A percentile compares a stretch with the other conserved stretches of the same genome.
phyloP scores from a whole-genome alignment of 2,329 filamentous ascomycete species.

The Teratosphaeria epicoccoides region DNA sequence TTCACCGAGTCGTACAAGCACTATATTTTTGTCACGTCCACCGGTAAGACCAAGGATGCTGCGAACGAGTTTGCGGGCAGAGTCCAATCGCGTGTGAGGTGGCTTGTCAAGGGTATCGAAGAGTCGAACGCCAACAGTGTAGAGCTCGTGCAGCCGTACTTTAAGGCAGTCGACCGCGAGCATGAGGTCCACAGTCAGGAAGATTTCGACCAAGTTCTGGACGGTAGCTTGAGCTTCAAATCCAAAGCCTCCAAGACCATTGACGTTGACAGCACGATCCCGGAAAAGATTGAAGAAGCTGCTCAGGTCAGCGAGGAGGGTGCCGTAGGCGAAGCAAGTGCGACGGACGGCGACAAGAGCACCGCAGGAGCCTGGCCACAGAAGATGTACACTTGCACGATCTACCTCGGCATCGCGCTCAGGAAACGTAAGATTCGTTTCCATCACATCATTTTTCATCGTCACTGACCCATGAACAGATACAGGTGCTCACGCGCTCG shows the following conservation, averaged over 20 bases:
- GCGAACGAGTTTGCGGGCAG: slow-evolving; percentile 83
- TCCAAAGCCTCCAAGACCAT: slow-evolving; percentile 46
- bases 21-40: slow-evolving; percentile 78
- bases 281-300: slow-evolving; percentile 40
- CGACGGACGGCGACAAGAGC: slow-evolving; percentile 22
- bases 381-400: slow-evolving; percentile 75
- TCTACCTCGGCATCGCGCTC: slow-evolving; percentile 84
- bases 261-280: slow-evolving; percentile 41
- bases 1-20: slow-evolving; percentile 92
- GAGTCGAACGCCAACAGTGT: slow-evolving; percentile 58
- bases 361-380: slow-evolving; percentile 29
- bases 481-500: slow-evolving; percentile 57
- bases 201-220: slow-evolving; percentile 51
- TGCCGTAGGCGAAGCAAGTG: slow-evolving; percentile 29
- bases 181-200: slow-evolving; percentile 57
- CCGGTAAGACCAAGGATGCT: slow-evolving; percentile 71
- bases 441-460: slow-evolving; percentile 2
- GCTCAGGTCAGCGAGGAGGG: slow-evolving; percentile 30
- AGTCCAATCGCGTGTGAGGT: slow-evolving; percentile 84
- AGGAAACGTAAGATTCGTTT: slow-evolving; percentile 24
- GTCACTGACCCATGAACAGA: slow-evolving; percentile 16
- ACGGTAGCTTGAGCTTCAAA: slow-evolving; percentile 52
- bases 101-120: slow-evolving; percentile 75
- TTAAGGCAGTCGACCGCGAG: slow-evolving; percentile 78
- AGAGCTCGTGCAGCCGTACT: slow-evolving; percentile 77